Base-by-base conservation (phyloP, 2,329 filamentous ascomycete species). In the Penicillium janthinellum region DNA sequence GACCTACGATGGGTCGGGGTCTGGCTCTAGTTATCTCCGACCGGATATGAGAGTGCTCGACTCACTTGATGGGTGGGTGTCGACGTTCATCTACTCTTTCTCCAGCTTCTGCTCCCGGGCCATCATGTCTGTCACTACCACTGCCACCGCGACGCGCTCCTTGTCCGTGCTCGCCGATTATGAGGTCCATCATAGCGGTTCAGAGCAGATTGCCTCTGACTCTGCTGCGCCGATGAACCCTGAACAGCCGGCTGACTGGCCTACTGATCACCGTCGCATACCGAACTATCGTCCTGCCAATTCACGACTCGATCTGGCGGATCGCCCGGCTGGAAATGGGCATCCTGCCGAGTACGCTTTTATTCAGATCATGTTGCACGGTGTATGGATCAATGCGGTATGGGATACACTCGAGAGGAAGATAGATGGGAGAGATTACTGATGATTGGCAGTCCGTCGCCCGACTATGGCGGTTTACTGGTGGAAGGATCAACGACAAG, bases 301-400 rank as follows among this genome's bases (percentile, higher is more conserved):
- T 56, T 74, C 70, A 3, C 66, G 79, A 39, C 68, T 82, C 6
- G 76, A 81, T 61, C 71, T 75, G 51, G 71, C 67, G 3, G 70
- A 79, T 53, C 68, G 83, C n/a, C 72, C 79, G 3, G 76, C 77
- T 0, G 82, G 79, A 41, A 69, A 54, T n/a, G 44, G 67, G n/a
- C 83, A 79, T 65, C 64, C 62, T 1, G 71, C 74, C 5, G 83
- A 85, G 67, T 70, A 71, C 44, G 75, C 73, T 6, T 84, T 85
- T 64, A 74, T 85, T 17, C 69, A 73, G 20, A 70, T 81, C 0
- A 84, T 85, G 82, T 81, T 84, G 61, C 76, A 75, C 31, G 82
- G 79, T 5, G 77, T 81, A 12, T 75, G 73, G 63, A 65, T 79
- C 49, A 78, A 81, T 66, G 77, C 76, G 60, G 70, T 72, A 59